These are phyloP conservation scores for Exserohilum turcica DNA, from an alignment of 2,329 filamentous ascomycete genomes.

Conservation along the genomic window DNA sequence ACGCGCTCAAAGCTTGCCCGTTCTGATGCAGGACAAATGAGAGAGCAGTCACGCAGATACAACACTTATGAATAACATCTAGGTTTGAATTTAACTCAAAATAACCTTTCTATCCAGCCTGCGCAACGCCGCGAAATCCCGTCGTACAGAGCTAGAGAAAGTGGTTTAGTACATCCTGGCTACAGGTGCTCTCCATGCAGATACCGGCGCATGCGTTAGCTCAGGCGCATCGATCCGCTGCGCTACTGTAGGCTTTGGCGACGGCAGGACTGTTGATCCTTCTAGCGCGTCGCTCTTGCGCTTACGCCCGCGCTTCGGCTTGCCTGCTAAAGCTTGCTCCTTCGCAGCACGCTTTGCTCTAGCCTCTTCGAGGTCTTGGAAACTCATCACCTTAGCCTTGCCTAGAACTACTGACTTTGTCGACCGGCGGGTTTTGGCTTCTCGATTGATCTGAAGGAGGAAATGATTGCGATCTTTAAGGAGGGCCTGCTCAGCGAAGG, in stretches of 20 bases:
- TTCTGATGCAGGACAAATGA: too few species aligned
- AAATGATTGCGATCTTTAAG: not conserved
- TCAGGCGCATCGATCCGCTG: too few species aligned
- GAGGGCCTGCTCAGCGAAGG: not conserved
- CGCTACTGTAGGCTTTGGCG: too few species aligned
- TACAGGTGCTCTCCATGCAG: slow-evolving; percentile 1
- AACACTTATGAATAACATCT: not conserved
- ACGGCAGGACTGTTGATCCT: not conserved
- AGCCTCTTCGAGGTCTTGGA: too few species aligned
- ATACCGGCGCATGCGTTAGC: slow-evolving; percentile 1
- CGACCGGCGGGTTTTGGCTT: too few species aligned
- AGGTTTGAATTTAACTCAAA: not conserved
- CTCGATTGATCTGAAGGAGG: not conserved
- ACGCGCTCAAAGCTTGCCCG: too few species aligned
- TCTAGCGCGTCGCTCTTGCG: not conserved
- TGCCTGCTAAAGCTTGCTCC: too few species aligned
- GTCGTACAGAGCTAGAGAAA: not conserved
- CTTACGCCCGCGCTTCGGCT: not conserved
- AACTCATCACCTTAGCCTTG: too few species aligned
- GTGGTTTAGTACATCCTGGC: not conserved
- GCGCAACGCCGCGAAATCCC: not conserved
- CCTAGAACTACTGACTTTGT: too few species aligned
- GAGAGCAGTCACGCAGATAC: too few species aligned
- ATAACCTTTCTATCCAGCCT: not conserved
- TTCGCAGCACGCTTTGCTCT: too few species aligned